These are phyloP conservation scores for Penicillium diatomitis DNA, from an alignment of 495 filamentous ascomycete genomes.

Conservation along the genomic window DNA sequence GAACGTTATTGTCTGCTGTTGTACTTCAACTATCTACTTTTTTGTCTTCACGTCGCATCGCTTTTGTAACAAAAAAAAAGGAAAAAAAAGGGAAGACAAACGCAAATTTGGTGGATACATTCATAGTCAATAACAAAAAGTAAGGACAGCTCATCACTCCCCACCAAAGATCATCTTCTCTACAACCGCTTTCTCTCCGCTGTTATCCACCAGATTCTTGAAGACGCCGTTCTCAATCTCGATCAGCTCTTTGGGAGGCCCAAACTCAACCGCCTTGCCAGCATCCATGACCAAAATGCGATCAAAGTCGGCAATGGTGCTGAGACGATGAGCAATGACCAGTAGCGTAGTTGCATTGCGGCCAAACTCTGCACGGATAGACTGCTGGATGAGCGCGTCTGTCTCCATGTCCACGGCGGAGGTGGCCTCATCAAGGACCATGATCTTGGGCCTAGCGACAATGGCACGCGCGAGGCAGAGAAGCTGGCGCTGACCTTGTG, in stretches of 20 bases:
- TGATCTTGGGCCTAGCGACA: slow-evolving; percentile 66
- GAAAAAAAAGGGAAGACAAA: not conserved
- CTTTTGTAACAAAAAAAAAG: not conserved
- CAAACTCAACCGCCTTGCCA: slow-evolving; percentile 66
- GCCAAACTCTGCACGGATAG: slow-evolving; percentile 69
- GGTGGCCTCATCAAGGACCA: slow-evolving; percentile 88
- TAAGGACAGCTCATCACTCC: not conserved
- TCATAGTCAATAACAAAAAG: not conserved
- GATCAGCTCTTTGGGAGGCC: slow-evolving; percentile 59
- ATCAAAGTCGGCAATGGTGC: slow-evolving; percentile 82
- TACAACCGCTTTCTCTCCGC: slow-evolving; percentile 58
- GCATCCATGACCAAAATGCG: slow-evolving; percentile 73
- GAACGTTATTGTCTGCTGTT: too few species aligned
- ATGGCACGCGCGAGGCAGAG: slow-evolving; percentile 84
- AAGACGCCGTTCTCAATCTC: slow-evolving; percentile 49
- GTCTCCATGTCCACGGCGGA: slow-evolving; percentile 83
- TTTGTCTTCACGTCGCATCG: too few species aligned
- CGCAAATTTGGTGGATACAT: not conserved
- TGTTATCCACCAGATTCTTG: slow-evolving; percentile 63
- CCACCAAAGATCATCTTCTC: slow-evolving; percentile 39
- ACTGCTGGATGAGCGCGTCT: slow-evolving; percentile 72
- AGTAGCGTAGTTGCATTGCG: slow-evolving; percentile 61
- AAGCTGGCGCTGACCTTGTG: slow-evolving; percentile 81
- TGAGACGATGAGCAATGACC: slow-evolving; percentile 83
- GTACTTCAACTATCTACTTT: too few species aligned